Conservation (phyloP, 2,329 filamentous ascomycete species). For the Fusarium guadeloupense region DNA sequence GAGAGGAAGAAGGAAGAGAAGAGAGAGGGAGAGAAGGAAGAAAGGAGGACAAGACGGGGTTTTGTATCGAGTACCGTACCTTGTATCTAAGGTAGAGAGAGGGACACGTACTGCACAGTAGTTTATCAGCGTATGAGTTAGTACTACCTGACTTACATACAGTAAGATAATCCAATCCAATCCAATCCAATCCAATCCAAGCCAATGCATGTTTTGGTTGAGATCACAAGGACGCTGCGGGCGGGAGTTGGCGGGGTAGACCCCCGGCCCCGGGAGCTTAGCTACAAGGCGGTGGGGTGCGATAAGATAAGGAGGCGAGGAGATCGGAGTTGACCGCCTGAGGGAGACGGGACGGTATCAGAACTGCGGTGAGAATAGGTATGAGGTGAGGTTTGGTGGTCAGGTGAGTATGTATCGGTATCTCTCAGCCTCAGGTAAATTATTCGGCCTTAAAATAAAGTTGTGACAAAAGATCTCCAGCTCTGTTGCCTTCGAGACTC, state of each 20-base stretch:
- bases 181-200: too few species aligned
- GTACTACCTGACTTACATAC: constrained; percentile 28
- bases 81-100: constrained; percentile 1
- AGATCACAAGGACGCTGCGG: constrained; percentile 33
- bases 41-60: constrained; percentile 13
- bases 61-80: constrained; percentile 26
- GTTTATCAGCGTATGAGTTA: constrained; percentile 14
- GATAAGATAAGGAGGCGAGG: constrained; percentile 43
- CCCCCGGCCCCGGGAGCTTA: constrained; percentile 16
- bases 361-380: constrained; percentile 34
- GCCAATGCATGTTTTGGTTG: constrained; percentile 19
- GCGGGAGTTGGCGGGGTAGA: constrained; percentile 30
- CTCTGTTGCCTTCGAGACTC: neutral
- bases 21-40: constrained; percentile 11
- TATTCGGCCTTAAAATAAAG: neutral
- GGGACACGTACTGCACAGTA: constrained; percentile 20
- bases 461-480: neutral
- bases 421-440: too few species aligned
- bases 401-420: constrained; percentile 10
- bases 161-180: constrained; percentile 9
- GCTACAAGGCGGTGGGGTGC: constrained; percentile 28
- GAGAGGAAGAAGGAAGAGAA: constrained; percentile 32
- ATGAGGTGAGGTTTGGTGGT: too few species aligned
- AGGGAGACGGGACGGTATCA: constrained; percentile 1
- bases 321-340: constrained; percentile 43